Evolutionary conservation across 2,329 filamentous ascomycete species (phyloP).

Genomic region (Ceratocystis harringtonii): DNA sequence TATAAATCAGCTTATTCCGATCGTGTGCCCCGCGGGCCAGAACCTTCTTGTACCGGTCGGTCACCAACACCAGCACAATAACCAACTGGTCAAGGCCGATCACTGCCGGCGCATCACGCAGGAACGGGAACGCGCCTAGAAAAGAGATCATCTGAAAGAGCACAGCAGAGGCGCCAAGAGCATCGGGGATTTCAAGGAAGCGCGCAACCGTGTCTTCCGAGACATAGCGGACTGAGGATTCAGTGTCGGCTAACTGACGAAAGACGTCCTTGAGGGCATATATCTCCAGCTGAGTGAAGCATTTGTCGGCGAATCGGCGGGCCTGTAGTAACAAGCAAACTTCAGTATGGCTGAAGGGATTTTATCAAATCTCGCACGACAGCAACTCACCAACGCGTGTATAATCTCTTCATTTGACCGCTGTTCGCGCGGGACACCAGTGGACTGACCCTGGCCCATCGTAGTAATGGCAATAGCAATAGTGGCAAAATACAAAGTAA

Average conservation of each 20-base stretch:
- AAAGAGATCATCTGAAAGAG: slow-evolving; percentile 59
- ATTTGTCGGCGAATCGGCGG: slow-evolving; percentile 50
- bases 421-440: neutral
- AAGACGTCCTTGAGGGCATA: slow-evolving; percentile 64
- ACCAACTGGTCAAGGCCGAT: slow-evolving; percentile 55
- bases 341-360: neutral
- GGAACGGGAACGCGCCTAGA: slow-evolving; percentile 58
- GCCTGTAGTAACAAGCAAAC: slow-evolving; percentile 29
- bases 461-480: neutral
- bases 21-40: slow-evolving; percentile 42
- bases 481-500: too few species aligned
- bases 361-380: neutral
- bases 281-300: slow-evolving; percentile 55
- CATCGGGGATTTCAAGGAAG: slow-evolving; percentile 59
- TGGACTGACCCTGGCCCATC: slow-evolving; percentile 10
- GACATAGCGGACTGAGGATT: slow-evolving; percentile 48
- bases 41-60: slow-evolving; percentile 51
- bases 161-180: slow-evolving; percentile 50
- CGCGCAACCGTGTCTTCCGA: slow-evolving; percentile 55
- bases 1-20: slow-evolving; percentile 51
- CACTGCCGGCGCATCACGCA: slow-evolving; percentile 53
- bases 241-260: slow-evolving; percentile 49
- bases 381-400: slow-evolving; percentile 7
- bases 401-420: slow-evolving; percentile 5
- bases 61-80: slow-evolving; percentile 58